These are phyloP conservation scores for Thelonectria rubi DNA, from an alignment of 2,329 filamentous ascomycete genomes.

Conservation along the genomic window DNA sequence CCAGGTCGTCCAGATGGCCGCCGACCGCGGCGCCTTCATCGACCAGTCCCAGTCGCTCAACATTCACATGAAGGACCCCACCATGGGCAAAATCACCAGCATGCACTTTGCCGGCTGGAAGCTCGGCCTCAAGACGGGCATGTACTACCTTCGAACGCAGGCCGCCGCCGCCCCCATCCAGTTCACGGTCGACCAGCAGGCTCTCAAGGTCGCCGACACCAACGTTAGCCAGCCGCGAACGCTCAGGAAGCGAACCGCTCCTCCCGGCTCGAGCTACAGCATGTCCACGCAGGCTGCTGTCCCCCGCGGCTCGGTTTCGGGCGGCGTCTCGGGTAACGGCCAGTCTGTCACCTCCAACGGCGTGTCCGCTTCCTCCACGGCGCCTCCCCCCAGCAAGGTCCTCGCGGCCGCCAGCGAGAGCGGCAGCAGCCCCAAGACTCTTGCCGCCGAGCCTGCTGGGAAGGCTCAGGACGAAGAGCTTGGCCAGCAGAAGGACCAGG, in stretches of 20 bases:
- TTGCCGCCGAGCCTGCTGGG: slow-evolving; percentile 75
- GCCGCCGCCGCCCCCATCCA: slow-evolving; percentile 96
- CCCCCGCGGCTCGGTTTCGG: slow-evolving; percentile 73
- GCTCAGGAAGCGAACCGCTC: slow-evolving; percentile 75
- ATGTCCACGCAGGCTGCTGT: slow-evolving; percentile 68
- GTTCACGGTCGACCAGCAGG: slow-evolving; percentile 98
- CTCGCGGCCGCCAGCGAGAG: slow-evolving; percentile 75
- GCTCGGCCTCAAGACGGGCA: slow-evolving; percentile 98
- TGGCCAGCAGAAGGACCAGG: slow-evolving; percentile 64
- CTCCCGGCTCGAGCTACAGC: slow-evolving; percentile 57
- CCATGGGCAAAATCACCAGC: slow-evolving; percentile 99
- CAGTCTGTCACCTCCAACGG: slow-evolving; percentile 60
- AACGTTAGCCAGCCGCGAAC: slow-evolving; percentile 72
- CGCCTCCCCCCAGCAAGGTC: slow-evolving; percentile 73
- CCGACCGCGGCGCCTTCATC: slow-evolving; percentile 97
- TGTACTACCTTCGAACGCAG: slow-evolving; percentile 99
- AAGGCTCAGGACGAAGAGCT: slow-evolving; percentile 73
- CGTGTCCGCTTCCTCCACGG: slow-evolving; percentile 73
- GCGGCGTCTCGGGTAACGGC: slow-evolving; percentile 46
- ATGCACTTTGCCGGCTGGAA: slow-evolving; percentile 99
- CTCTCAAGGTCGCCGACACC: slow-evolving; percentile 86
- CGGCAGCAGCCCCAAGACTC: slow-evolving; percentile 80
- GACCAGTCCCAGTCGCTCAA: slow-evolving; percentile 99
- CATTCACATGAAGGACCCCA: slow-evolving; percentile 99
- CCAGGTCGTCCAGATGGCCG: slow-evolving; percentile 95